Conservation (phyloP, 1,284 basidiomycete genomes). For the Rhodotorula sp. region DNA sequence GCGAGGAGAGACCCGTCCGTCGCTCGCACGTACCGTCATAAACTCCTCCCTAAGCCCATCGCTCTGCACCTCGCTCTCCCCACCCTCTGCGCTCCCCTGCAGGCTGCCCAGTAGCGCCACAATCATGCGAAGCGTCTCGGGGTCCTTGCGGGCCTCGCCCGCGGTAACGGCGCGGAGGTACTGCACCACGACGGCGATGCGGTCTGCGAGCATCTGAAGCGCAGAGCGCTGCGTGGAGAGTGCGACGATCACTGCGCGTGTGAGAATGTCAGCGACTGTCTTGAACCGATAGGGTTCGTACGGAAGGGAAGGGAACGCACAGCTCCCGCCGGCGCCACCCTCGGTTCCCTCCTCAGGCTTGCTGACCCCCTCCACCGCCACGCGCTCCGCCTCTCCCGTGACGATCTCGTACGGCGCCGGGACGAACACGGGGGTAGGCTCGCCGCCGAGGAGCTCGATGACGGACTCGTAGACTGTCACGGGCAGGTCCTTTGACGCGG, state of each 20-base stretch:
- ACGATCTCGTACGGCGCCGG: constrained; percentile 71
- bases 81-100: constrained; percentile 53
- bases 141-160: constrained; percentile 69
- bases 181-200: constrained; percentile 76
- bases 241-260: constrained; percentile 74
- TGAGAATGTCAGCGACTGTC: neutral
- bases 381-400: constrained; percentile 96
- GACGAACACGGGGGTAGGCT: constrained; percentile 53
- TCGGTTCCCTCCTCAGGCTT: constrained; percentile 45
- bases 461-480: constrained; percentile 87
- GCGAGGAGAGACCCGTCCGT: neutral
- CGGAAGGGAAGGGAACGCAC: constrained; percentile 11
- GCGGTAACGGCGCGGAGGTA: constrained; percentile 76
- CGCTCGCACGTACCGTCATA: constrained; percentile 65
- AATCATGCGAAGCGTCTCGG: constrained; percentile 78
- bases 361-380: constrained; percentile 94
- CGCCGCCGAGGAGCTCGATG: constrained; percentile 74
- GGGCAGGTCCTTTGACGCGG: constrained; percentile 63
- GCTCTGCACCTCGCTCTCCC: constrained; percentile 51
- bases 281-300: too few relatives aligned
- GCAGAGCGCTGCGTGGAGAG: constrained; percentile 89
- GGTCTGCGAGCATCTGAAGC: constrained; percentile 91
- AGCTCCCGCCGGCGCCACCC: constrained; percentile 8
- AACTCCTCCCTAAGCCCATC: constrained; percentile 78
- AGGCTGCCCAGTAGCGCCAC: constrained; percentile 81